These are phyloP conservation scores for Colletotrichum chrysophilum DNA, from an alignment of 2,329 filamentous ascomycete genomes.

Conservation along the genomic window DNA sequence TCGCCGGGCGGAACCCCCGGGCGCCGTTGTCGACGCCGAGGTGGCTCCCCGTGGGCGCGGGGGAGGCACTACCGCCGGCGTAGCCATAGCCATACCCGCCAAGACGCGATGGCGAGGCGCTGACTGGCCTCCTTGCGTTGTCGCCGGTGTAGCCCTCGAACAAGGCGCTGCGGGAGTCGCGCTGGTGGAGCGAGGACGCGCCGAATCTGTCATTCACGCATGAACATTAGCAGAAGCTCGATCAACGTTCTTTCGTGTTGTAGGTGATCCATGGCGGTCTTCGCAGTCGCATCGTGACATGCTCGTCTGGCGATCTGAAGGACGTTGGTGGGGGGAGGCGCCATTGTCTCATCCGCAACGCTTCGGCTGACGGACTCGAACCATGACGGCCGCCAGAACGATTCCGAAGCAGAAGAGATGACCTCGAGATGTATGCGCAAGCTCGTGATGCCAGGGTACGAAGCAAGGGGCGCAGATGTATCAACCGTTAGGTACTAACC, in stretches of 20 bases:
- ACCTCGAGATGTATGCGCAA: not conserved
- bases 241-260: not conserved
- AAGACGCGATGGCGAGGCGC: constrained; percentile 47
- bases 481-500: constrained; percentile 22
- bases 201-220: constrained; percentile 59
- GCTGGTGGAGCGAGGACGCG: constrained; percentile 72
- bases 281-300: not conserved
- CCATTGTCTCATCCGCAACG: not conserved
- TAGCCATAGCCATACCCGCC: constrained; percentile 59
- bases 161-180: constrained; percentile 73
- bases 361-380: not conserved
- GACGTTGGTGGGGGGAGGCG: not conserved
- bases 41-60: constrained; percentile 18
- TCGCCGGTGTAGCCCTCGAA: constrained; percentile 73
- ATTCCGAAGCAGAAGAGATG: not conserved
- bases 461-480: not conserved
- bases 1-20: constrained; percentile 66
- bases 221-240: not conserved
- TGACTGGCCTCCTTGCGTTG: constrained; percentile 47
- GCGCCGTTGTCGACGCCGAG: constrained; percentile 36
- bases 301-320: not conserved
- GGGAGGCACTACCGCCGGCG: constrained; percentile 24
- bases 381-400: not conserved
- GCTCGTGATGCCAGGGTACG: not conserved
- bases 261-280: not conserved